phyloP scores from a whole-genome alignment of 148 eudicot genomes.

The Chenopodium suecicum region DNA sequence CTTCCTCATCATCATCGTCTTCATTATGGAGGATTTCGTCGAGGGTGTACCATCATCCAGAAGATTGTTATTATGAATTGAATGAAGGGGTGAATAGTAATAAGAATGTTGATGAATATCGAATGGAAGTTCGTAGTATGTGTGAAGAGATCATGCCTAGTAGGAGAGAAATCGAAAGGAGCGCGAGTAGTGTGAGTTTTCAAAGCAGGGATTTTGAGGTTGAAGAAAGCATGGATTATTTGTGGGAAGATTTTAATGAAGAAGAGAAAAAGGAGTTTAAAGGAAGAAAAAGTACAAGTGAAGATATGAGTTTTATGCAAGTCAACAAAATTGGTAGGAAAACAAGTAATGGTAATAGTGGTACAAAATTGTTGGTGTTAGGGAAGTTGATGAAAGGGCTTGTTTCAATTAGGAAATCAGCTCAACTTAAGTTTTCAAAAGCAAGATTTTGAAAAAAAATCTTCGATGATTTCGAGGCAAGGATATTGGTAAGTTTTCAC shows the following conservation, averaged over 20 bases:
- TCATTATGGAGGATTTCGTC: constrained; percentile 40
- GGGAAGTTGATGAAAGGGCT: constrained; percentile 31
- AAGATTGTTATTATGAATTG: constrained; percentile 6
- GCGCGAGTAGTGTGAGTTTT: constrained; percentile 30
- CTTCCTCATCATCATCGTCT: constrained; percentile 27
- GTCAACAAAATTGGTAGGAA: constrained; percentile 14
- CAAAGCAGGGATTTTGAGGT: constrained; percentile 17
- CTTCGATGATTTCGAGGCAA: not conserved
- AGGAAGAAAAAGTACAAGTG: constrained; percentile 2
- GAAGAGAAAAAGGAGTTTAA: constrained; percentile 11
- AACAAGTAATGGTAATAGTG: not conserved
- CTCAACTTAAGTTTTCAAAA: constrained; percentile 19
- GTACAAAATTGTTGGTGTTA: constrained; percentile 19
- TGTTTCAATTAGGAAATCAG: constrained; percentile 24
- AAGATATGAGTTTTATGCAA: constrained; percentile 23
- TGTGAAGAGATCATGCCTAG: constrained; percentile 23
- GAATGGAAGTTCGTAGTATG: constrained; percentile 30
- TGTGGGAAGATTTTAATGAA: constrained; percentile 43
- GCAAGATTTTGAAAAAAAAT: constrained; percentile 10
- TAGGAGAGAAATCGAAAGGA: not conserved
- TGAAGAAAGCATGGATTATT: constrained; percentile 40
- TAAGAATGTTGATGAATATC: not conserved
- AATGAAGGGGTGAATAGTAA: not conserved
- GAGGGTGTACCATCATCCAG: constrained; percentile 29
- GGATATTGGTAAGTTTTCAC: not conserved